Evolutionary conservation across 129 eudicot species (phyloP), one percentile per base, ranked within the genome.

Genomic region (Saussurea involucrata): DNA sequence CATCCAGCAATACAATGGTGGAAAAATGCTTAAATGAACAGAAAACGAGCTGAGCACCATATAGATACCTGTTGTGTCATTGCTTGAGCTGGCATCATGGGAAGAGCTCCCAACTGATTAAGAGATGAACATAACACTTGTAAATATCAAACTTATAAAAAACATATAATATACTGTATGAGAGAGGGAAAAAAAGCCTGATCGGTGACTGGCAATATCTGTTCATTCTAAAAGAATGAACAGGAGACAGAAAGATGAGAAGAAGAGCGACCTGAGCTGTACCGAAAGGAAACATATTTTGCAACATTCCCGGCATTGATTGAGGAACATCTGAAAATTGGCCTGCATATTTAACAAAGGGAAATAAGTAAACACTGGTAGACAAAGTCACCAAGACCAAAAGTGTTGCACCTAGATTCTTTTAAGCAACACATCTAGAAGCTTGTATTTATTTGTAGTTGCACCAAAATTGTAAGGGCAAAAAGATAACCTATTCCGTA

Each of bases 21-120:
- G 6, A 66, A 63, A 21, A 4, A 42, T 32, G 22, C 34, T 15
- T 33, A 24, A 40, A 68, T 44, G 61, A 28, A 55, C 64, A 55
- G 9, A 18, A 20, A 25, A 25, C 27, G 44, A 74, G 68, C 17
- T 55, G 24, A 74, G 81, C 55, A 79, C 66, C 20, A 28, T 8
- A 40, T 24, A 42, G 29, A 80, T 83, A 92, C 97, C 88, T 92
- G 97, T 81, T 92, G 97, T 81, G 91, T 89, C 95, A 89, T 92
- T 42, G 90, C 85, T 83, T 89, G 97, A 33, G 87, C 89, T 70
- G 97, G 96, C 86, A 92, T 89, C 80, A 87, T 13, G 73, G 97
- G 90, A 75, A 83, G 80, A 81, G 82, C 86, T 75, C 95, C 90
- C 80, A 92, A 69, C 90, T 82, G 73, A 77, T 66, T 69, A 71